phyloP scores from a whole-genome alignment of 257 asterid species.

The Petrea volubilis region DNA sequence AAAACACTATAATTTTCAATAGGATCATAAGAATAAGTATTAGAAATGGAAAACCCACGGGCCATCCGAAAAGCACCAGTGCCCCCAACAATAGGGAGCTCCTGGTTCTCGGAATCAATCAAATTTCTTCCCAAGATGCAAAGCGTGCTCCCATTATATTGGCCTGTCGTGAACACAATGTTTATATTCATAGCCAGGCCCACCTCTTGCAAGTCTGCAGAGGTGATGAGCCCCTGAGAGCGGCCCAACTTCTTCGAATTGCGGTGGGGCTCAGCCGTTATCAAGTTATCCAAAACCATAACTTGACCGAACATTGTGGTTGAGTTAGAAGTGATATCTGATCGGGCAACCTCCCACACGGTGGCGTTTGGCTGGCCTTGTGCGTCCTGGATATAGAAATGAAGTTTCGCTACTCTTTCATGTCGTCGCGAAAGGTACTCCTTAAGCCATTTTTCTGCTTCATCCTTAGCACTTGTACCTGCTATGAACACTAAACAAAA shows the following conservation, averaged over 20 bases:
- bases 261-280: slow-evolving; percentile 23
- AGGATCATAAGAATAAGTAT: slow-evolving; percentile 23
- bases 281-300: slow-evolving; percentile 30
- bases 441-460: slow-evolving; percentile 23
- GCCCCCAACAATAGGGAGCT: slow-evolving; percentile 32
- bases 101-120: slow-evolving; percentile 10
- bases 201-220: slow-evolving; percentile 14
- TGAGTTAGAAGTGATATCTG: slow-evolving; percentile 9
- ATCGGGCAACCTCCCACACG: slow-evolving; percentile 36
- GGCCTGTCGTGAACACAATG: slow-evolving; percentile 22
- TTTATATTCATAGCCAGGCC: slow-evolving; percentile 27
- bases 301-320: slow-evolving; percentile 24
- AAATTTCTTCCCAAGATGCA: slow-evolving; percentile 26
- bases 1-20: slow-evolving; percentile 14
- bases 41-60: slow-evolving; percentile 27
- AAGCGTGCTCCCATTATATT: slow-evolving; percentile 28
- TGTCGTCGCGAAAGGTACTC: background rate
- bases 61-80: slow-evolving; percentile 28
- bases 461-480: background rate
- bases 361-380: slow-evolving; percentile 30
- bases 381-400: slow-evolving; percentile 28
- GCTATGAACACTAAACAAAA: background rate
- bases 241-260: slow-evolving; percentile 28
- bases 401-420: slow-evolving; percentile 15
- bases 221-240: slow-evolving; percentile 27